Conservation (phyloP, 768 basidiomycete genomes). For the Termitomyces sp. region DNA sequence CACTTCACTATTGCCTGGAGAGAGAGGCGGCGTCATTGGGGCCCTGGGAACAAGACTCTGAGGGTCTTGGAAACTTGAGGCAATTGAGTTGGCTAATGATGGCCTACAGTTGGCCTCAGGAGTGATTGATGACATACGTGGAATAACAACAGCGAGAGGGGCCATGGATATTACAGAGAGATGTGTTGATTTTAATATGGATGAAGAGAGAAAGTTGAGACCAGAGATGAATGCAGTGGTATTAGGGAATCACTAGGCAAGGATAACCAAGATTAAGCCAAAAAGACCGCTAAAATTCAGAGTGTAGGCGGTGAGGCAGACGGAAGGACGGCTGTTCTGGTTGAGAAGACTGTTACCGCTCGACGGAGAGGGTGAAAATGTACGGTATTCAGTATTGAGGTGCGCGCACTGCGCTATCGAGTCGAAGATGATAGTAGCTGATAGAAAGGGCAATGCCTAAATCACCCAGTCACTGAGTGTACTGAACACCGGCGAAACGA, state of each 20-base stretch:
- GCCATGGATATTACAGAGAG: constrained; percentile 16
- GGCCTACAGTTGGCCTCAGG: constrained; percentile 23
- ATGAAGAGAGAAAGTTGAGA: neutral
- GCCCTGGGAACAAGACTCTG: constrained; percentile 46
- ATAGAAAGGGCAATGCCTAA: constrained; percentile 5
- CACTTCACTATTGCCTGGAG: constrained; percentile 50
- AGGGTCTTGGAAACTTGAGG: constrained; percentile 26
- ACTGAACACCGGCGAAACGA: constrained; percentile 10
- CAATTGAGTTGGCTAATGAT: constrained; percentile 21
- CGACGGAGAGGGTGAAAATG: neutral
- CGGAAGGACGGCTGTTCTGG: neutral
- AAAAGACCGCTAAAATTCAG: neutral
- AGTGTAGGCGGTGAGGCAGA: neutral
- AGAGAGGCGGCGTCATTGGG: constrained; percentile 72
- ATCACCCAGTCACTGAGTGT: constrained; percentile 11
- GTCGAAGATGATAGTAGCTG: constrained; percentile 6
- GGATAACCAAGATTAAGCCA: constrained; percentile 1
- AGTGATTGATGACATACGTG: constrained; percentile 26
- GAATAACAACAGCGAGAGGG: constrained; percentile 22
- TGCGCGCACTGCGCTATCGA: constrained; percentile 15
- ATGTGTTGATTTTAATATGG: neutral
- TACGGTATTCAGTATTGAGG: neutral
- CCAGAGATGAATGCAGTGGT: constrained; percentile 4
- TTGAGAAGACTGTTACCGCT: neutral
- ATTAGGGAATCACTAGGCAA: neutral